Conservation (phyloP, 176 grass and related monocot species). For the Microstegium vimineum region DNA sequence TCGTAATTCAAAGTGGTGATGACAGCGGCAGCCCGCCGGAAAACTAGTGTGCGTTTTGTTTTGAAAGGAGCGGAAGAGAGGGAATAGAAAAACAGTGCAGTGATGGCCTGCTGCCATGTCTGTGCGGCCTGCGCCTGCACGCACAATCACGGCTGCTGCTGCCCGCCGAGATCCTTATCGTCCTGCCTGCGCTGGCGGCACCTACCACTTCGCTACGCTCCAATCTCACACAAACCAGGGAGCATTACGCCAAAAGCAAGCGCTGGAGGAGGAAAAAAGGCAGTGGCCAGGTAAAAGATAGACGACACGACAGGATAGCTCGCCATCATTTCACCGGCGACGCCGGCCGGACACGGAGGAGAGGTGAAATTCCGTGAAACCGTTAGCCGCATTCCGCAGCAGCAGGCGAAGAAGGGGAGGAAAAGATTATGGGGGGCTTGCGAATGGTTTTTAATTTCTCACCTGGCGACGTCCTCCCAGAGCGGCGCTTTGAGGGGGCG, state of each 20-base stretch:
- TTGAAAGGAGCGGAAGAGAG: background rate
- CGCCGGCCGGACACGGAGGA: background rate
- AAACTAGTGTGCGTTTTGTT: slow-evolving; percentile 24
- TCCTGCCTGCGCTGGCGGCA: background rate
- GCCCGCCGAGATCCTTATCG: slow-evolving; percentile 36
- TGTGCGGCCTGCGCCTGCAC: slow-evolving; percentile 21
- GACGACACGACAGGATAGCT: slow-evolving; percentile 31
- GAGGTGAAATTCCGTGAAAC: slow-evolving; percentile 39
- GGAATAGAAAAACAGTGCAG: slow-evolving; percentile 28
- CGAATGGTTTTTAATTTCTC: too few relatives aligned
- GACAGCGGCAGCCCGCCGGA: background rate
- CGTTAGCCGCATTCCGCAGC: slow-evolving; percentile 27
- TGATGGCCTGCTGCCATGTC: slow-evolving; percentile 7
- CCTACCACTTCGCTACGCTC: slow-evolving; percentile 4
- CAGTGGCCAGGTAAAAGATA: background rate
- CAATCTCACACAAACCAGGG: slow-evolving; percentile 15
- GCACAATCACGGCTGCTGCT: slow-evolving; percentile 30
- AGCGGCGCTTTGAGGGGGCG: slow-evolving; percentile 79
- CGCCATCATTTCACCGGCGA: slow-evolving; percentile 37
- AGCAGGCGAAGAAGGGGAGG: background rate
- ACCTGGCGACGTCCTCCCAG: slow-evolving; percentile 93
- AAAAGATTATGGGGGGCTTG: background rate
- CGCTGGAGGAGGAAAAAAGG: background rate
- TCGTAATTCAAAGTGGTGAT: background rate
- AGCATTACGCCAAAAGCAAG: slow-evolving; percentile 34